These are phyloP conservation scores for Lineolata rhizophorae DNA, from an alignment of 495 filamentous ascomycete species.

Conservation along the genomic window DNA sequence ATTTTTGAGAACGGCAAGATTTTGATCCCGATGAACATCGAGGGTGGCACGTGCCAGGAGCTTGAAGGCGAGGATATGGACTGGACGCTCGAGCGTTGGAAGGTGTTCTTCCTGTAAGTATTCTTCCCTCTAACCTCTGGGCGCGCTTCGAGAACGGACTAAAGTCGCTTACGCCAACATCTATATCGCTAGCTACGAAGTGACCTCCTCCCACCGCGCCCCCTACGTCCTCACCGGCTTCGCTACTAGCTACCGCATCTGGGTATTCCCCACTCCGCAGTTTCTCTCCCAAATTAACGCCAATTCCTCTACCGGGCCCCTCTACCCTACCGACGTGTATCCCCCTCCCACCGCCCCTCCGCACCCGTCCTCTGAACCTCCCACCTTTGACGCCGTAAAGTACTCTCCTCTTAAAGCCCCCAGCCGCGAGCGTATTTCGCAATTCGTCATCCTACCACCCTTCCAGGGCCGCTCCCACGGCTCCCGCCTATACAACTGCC, in stretches of 20 bases:
- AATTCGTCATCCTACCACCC: slow-evolving; percentile 82
- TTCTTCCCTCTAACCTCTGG: too few species aligned
- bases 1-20: slow-evolving; percentile 63
- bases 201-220: too few species aligned
- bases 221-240: too few species aligned
- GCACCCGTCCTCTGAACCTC: too few species aligned
- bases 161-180: not conserved
- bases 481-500: slow-evolving; percentile 53
- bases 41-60: slow-evolving; percentile 52
- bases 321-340: too few species aligned
- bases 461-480: slow-evolving; percentile 67
- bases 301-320: too few species aligned
- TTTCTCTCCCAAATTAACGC: slow-evolving; percentile 1
- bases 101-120: slow-evolving; percentile 45
- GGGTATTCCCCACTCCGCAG: slow-evolving; percentile 23
- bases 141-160: too few species aligned
- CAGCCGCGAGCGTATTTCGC: slow-evolving; percentile 64
- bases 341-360: too few species aligned
- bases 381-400: too few species aligned
- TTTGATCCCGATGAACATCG: slow-evolving; percentile 70
- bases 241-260: slow-evolving; percentile 74
- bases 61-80: slow-evolving; percentile 41
- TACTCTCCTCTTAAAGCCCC: slow-evolving; percentile 30
- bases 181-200: too few species aligned
- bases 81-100: slow-evolving; percentile 63